A percentile compares a stretch with the other conserved stretches of the same genome.
Conservation (phyloP, 805 yeast species). For the Huiozyma sinensis region DNA sequence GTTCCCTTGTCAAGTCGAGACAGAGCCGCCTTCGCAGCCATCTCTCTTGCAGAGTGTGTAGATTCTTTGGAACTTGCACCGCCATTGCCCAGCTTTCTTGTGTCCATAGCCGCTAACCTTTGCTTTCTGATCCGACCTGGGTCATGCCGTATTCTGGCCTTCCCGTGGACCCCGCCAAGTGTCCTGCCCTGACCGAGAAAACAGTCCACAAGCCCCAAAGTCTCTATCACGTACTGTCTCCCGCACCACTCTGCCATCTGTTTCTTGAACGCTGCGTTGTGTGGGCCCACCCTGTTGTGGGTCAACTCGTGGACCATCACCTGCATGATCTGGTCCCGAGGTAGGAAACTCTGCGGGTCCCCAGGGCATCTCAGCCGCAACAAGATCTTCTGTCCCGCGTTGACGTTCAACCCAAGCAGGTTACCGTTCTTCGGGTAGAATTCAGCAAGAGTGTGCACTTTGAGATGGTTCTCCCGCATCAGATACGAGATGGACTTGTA, state of each 20-base stretch:
- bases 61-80: too few species aligned
- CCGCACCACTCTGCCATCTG: conserved; percentile 50
- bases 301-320: conserved; percentile 83
- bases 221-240: conserved; percentile 33
- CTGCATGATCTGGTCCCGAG: conserved; percentile 58
- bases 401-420: conserved; percentile 74
- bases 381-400: conserved; percentile 61
- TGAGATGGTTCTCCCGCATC: conserved; percentile 55
- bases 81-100: background rate
- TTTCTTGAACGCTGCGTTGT: conserved; percentile 59
- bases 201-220: conserved; percentile 20
- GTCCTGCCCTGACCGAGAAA: conserved; percentile 25
- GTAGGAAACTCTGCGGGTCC: conserved; percentile 44
- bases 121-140: background rate
- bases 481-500: conserved; percentile 68
- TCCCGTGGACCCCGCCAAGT: conserved; percentile 10
- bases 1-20: conserved; percentile 17
- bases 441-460: conserved; percentile 62
- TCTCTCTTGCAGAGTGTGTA: conserved; percentile 9
- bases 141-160: background rate
- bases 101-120: background rate
- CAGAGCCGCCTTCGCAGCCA: conserved; percentile 27
- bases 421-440: conserved; percentile 62
- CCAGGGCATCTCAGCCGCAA: conserved; percentile 55
- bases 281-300: conserved; percentile 75